Evolutionary conservation across 2,329 filamentous ascomycete species (phyloP), one percentile per base, ranked within the genome.

Genomic region (Xylariaceae sp.): DNA sequence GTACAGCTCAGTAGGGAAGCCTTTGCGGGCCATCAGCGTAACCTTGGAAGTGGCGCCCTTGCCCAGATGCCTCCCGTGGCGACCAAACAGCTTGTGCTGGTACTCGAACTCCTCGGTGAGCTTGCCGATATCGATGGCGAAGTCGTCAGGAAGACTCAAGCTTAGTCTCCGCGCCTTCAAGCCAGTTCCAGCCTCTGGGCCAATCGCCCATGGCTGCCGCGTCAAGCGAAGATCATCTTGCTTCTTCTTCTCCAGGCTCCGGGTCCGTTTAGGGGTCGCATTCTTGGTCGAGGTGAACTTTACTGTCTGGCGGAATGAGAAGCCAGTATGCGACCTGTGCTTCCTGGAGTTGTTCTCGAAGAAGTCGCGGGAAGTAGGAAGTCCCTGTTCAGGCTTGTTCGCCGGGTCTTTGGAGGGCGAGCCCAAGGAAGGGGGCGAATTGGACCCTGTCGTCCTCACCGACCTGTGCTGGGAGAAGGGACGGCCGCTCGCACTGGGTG

Each of bases 21-120:
- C 79, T 55, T 81, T 86, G 42, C 80, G 74, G 37, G 68, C 69
- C 83, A 94, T 92, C 39, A 90, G 69, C 21, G 77, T 83, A 16
- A 94, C 87, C 46, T 83, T 82, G 27, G 85, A 86, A 5, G 84
- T 89, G 9, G 84, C 83, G 26, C 88, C 88, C 58, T 84, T 85
- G 40, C 87, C 88, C 5, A 93, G 65, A 40, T 80, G 73, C 60
- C 83, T 87, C 24, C 82, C 80, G 49, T 83, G 75, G 26, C 78
- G 77, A 7, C 83, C 81, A 19, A 84, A 68, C 32, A 90, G 63
- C 45, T 83, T 77, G 58, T 77, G 80, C 43, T 75, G 69, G 44
- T 80, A 82, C 40, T 80, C 77, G 47, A 78, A 90, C 46, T 88
- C 83, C 29, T 70, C 67, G 39, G 75, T 68, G 4, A 90, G 66